phyloP scores from a whole-genome alignment of 2,329 filamentous ascomycete species.

The Ceratocystis colombiana region DNA sequence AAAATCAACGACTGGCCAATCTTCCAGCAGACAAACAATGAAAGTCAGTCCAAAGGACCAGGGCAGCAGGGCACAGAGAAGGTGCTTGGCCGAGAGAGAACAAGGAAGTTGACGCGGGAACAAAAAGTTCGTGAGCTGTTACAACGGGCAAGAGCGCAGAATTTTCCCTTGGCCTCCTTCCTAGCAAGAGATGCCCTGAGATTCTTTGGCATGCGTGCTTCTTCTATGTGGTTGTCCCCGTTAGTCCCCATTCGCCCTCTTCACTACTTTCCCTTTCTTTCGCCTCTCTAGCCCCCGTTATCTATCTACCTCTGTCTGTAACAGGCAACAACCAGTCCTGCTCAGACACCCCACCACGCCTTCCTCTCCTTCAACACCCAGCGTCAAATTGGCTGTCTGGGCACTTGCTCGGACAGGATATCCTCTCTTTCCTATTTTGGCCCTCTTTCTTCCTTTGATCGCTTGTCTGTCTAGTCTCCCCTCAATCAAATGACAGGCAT shows the following conservation, averaged over 20 bases:
- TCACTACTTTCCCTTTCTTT: too few species aligned
- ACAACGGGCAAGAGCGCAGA: conserved; percentile 2
- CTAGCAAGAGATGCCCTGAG: neutral
- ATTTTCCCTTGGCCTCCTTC: neutral
- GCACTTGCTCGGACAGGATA: neutral
- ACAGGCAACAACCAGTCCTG: neutral
- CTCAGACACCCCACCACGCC: neutral
- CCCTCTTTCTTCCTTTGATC: neutral
- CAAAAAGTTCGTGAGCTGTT: conserved; percentile 15
- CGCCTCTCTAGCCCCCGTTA: neutral
- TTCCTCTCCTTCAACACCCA: neutral
- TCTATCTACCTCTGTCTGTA: neutral
- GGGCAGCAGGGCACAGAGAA: conserved; percentile 1
- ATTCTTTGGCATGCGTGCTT: neutral
- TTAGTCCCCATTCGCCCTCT: neutral
- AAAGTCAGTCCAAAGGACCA: neutral
- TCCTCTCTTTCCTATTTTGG: conserved; percentile 10
- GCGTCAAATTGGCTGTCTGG: neutral
- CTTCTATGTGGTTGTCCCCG: neutral
- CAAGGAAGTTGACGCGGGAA: conserved; percentile 13
- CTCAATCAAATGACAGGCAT: neutral
- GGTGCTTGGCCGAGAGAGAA: too few species aligned
- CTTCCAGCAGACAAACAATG: neutral
- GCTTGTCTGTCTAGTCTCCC: neutral
- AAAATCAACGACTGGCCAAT: too few species aligned